phyloP scores from a whole-genome alignment of 306 rosid species.

The Vigna trinervia region DNA sequence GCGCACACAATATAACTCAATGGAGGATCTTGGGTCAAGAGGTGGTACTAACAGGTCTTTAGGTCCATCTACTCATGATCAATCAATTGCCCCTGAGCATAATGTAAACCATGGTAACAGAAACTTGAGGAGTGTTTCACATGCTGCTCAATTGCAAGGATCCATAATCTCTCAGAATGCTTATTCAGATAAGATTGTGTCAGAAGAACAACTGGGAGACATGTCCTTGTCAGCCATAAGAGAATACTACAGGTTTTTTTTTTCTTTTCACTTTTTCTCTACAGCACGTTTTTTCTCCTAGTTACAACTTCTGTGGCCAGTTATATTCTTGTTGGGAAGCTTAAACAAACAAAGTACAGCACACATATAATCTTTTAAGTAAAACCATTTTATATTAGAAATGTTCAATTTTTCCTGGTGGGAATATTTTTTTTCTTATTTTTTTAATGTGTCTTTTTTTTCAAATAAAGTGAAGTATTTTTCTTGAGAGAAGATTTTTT shows the following conservation, averaged over 20 bases:
- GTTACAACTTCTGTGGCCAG: not conserved
- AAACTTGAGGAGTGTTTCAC: slow-evolving; percentile 62
- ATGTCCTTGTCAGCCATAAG: slow-evolving; percentile 81
- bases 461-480: no score
- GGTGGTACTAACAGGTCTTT: slow-evolving; percentile 54
- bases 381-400: not conserved
- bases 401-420: not conserved
- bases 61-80: slow-evolving; percentile 65
- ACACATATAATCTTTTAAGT: not conserved
- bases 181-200: slow-evolving; percentile 49
- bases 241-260: slow-evolving; percentile 85
- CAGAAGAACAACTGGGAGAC: slow-evolving; percentile 64
- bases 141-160: slow-evolving; percentile 58
- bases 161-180: slow-evolving; percentile 52
- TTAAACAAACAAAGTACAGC: not conserved
- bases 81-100: slow-evolving; percentile 56
- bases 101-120: slow-evolving; percentile 60
- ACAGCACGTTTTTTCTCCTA: not conserved
- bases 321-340: not conserved
- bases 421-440: no score
- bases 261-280: not conserved
- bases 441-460: no score
- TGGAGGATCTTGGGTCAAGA: slow-evolving; percentile 64
- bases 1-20: slow-evolving; percentile 48
- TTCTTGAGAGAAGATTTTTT: no score